phyloP scores from a whole-genome alignment of 1,139 yeast genomes.

The Yamadazyma aaseri region DNA sequence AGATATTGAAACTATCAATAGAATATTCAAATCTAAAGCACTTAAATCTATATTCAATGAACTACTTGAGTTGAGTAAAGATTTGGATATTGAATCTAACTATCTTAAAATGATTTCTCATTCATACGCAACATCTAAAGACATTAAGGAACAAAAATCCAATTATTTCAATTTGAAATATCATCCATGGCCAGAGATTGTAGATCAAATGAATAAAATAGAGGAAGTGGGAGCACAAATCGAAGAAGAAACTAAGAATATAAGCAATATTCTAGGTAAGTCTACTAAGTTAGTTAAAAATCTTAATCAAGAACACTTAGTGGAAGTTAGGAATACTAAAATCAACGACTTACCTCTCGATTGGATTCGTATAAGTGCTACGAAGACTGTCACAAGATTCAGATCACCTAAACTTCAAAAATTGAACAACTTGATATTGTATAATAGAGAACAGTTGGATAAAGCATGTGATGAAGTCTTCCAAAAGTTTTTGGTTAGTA shows the following conservation, averaged over 20 bases:
- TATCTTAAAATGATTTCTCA: conserved; percentile 57
- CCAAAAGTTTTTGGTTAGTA: conserved; percentile 45
- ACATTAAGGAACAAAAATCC: conserved; percentile 37
- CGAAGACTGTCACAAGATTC: conserved; percentile 69
- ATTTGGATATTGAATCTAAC: conserved; percentile 21
- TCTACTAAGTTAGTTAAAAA: conserved; percentile 57
- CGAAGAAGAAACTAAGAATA: conserved; percentile 46
- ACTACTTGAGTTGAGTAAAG: conserved; percentile 18
- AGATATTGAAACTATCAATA: conserved; percentile 13
- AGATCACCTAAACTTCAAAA: conserved; percentile 58
- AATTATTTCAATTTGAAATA: conserved; percentile 53
- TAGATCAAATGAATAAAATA: conserved; percentile 40
- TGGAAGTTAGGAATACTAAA: conserved; percentile 67
- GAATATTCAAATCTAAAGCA: conserved; percentile 22
- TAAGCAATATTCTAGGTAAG: conserved; percentile 49
- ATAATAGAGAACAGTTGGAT: conserved; percentile 59
- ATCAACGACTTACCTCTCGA: conserved; percentile 59
- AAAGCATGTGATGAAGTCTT: conserved; percentile 59
- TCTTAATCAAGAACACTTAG: conserved; percentile 63
- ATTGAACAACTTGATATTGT: conserved; percentile 55
- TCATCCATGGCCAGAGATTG: conserved; percentile 41
- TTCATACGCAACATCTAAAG: conserved; percentile 49
- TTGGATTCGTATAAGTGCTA: conserved; percentile 77
- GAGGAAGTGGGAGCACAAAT: conserved; percentile 44
- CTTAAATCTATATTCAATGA: conserved; percentile 23